Evolutionary conservation across 176 grass and related monocot genomes (phyloP).

Genomic region (Oryza glaberrima): DNA sequence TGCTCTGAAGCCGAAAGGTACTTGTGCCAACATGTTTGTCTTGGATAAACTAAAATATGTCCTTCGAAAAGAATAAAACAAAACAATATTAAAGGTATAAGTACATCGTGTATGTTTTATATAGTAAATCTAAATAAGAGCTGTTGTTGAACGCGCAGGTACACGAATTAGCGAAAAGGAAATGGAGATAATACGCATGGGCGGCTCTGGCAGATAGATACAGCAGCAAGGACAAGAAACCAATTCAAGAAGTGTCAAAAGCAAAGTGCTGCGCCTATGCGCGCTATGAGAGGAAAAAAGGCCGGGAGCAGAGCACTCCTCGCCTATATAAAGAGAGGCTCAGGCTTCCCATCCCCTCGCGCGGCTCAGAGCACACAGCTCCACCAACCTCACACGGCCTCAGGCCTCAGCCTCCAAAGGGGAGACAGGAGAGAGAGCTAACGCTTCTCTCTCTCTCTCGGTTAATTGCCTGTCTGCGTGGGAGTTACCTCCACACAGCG

Average conservation of each 20-base stretch:
- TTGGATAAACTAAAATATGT: not conserved
- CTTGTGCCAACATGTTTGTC: not conserved
- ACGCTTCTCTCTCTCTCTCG: not conserved
- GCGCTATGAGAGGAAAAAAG: not conserved
- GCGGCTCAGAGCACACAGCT: conserved; percentile 15
- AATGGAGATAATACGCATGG: not conserved
- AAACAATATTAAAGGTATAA: not conserved
- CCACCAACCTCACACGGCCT: conserved; percentile 27
- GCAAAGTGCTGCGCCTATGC: not conserved
- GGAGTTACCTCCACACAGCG: conserved; percentile 27
- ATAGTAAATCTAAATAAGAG: not conserved
- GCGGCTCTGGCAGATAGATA: conserved; percentile 1
- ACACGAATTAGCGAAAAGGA: not conserved
- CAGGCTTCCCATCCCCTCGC: conserved; percentile 30
- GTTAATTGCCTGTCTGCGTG: conserved; percentile 4
- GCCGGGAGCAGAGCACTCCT: too few species aligned
- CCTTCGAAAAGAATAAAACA: not conserved
- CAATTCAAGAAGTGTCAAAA: not conserved
- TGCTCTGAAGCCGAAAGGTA: not conserved
- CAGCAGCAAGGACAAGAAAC: not conserved
- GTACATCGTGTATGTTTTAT: not conserved
- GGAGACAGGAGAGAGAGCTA: conserved; percentile 32
- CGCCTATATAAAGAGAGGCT: conserved; percentile 29
- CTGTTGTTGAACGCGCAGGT: not conserved
- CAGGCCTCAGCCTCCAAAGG: conserved; percentile 18